A percentile compares a stretch with the other conserved stretches of the same genome.
phyloP scores from a whole-genome alignment of 2,329 filamentous ascomycete genomes.

The Alternaria ethzedia region DNA sequence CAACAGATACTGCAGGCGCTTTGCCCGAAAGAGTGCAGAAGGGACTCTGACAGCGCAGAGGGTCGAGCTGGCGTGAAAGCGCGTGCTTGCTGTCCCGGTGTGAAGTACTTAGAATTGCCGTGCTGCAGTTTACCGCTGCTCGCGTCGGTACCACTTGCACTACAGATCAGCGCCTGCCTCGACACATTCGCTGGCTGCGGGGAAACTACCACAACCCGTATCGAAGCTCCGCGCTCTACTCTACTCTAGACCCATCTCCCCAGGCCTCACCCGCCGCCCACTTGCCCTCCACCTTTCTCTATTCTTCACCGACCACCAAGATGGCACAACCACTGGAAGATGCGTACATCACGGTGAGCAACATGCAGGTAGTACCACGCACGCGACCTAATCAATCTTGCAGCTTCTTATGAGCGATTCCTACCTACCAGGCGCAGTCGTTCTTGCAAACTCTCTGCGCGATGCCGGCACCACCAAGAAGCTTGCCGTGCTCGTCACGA shows the following conservation, averaged over 20 bases:
- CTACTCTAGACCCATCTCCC: neutral
- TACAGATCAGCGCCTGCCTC: conserved; percentile 30
- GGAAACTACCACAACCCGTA: conserved; percentile 29
- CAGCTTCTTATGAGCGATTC: conserved; percentile 91
- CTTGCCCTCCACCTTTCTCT: conserved; percentile 1
- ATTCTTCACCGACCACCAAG: conserved; percentile 5
- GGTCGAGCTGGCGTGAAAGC: neutral
- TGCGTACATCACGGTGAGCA: conserved; percentile 70
- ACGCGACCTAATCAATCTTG: conserved; percentile 34
- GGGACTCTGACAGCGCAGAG: neutral
- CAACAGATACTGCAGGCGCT: conserved; percentile 19
- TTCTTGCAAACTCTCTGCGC: conserved; percentile 91
- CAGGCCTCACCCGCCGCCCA: neutral
- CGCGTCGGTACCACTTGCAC: conserved; percentile 24
- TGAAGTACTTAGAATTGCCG: conserved; percentile 6
- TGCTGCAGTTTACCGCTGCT: conserved; percentile 28
- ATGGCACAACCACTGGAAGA: conserved; percentile 57
- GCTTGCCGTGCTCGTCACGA: conserved; percentile 82
- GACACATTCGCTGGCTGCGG: conserved; percentile 30
- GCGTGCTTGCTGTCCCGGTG: neutral
- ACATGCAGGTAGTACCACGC: conserved; percentile 15
- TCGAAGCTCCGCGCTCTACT: conserved; percentile 9
- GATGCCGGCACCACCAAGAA: conserved; percentile 88
- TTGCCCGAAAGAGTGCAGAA: neutral
- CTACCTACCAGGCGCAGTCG: conserved; percentile 91